Evolutionary conservation across 176 grass and related monocot genomes (phyloP), one percentile per base, ranked within the genome.

Genomic region (Carex littledalei): DNA sequence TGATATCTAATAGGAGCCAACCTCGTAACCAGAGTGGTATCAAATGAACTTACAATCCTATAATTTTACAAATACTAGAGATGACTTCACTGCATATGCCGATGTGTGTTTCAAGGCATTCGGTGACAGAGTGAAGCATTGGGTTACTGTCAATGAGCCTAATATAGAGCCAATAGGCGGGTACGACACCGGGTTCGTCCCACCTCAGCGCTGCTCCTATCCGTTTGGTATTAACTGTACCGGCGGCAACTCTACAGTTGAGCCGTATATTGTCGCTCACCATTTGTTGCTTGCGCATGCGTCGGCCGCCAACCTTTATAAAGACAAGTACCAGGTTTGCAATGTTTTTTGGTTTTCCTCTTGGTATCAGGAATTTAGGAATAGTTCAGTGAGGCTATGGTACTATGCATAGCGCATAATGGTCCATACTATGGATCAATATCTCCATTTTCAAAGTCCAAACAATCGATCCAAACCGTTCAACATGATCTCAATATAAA

Each of bases 231-330:
- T 50, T 53, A 89, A 91, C 67, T 97, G 92, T 82, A 88, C 87
- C 0, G 11, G 18, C 2, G 94, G 94, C 0, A 56, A 97, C 85
- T 97, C 94, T 0, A 88, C 92, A 3, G 90, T 87, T 0, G 94
- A 97, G 71, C 94, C 94, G 5, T 97, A 97, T 59, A 85, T 94
- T 37, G 94, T 84, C 21, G 88, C 78, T 17, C 94, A 94, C 81
- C 90, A 97, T 73, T 80, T 94, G 76, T 80, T 97, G 16, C 87
- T 97, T 18, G 94, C 87, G 18, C 94, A 97, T 86, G 85, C 92
- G 39, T 91, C 92, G 0, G 90, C 77, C 24, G 92, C 78, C 37
- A 83, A 91, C 31, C 83, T 97, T 1, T 97, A 97, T 18, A 89
- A 74, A 86, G 81, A 84, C 9, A 97, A 92, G 81, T 94, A 97